phyloP scores from a whole-genome alignment of 1,284 basidiomycete species.

The Ceratobasidium sp. region DNA sequence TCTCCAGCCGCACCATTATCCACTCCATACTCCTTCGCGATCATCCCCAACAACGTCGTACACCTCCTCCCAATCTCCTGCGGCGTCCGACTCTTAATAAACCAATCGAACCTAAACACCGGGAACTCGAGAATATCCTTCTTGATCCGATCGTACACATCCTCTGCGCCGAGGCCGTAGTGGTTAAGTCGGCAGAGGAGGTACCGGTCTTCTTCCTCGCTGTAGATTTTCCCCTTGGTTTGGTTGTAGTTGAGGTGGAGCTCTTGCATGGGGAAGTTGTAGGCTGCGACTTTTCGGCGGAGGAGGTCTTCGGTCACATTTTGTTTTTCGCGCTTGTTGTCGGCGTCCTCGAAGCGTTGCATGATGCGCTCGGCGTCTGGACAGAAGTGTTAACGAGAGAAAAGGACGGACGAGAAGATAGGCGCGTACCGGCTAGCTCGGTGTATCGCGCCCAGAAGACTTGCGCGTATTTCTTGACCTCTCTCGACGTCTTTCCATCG shows the following conservation, averaged over 20 bases:
- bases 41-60: constrained; percentile 89
- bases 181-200: constrained; percentile 91
- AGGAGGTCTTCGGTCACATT: constrained; percentile 85
- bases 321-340: constrained; percentile 88
- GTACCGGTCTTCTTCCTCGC: constrained; percentile 97
- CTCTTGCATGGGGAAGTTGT: constrained; percentile 93
- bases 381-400: not conserved
- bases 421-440: constrained; percentile 80
- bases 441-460: constrained; percentile 94
- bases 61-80: constrained; percentile 93
- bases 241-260: constrained; percentile 94
- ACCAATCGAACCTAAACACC: constrained; percentile 99
- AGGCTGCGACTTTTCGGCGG: constrained; percentile 82
- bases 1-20: constrained; percentile 64
- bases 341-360: constrained; percentile 84
- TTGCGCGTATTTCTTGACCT: constrained; percentile 84
- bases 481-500: constrained; percentile 85
- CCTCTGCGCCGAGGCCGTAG: constrained; percentile 93
- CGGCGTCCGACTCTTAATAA: constrained; percentile 95
- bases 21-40: constrained; percentile 89
- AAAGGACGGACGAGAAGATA: not conserved
- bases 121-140: constrained; percentile 96
- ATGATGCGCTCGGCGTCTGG: constrained; percentile 85
- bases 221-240: constrained; percentile 96
- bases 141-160: constrained; percentile 96